phyloP scores from a whole-genome alignment of 2,329 filamentous ascomycete genomes.

The Dichotomopilus funicola region DNA sequence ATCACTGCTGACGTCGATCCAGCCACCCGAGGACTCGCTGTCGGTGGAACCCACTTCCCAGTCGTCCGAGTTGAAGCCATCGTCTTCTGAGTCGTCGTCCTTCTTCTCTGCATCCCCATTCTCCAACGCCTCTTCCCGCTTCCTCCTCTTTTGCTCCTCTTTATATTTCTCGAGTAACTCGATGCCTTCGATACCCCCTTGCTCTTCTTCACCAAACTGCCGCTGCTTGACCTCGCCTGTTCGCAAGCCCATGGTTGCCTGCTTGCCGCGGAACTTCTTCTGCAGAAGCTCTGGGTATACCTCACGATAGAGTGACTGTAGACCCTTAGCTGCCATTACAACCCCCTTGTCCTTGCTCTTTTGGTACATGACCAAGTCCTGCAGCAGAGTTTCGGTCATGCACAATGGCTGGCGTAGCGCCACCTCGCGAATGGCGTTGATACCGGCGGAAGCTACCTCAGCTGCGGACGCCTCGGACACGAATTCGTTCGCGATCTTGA shows the following conservation, averaged over 20 bases:
- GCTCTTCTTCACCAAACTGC: constrained; percentile 75
- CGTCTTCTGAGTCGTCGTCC: constrained; percentile 52
- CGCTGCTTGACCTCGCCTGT: constrained; percentile 68
- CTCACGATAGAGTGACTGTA: constrained; percentile 85
- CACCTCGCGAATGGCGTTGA: constrained; percentile 93
- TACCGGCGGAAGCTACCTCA: constrained; percentile 83
- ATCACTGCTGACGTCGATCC: constrained; percentile 85
- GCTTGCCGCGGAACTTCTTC: constrained; percentile 86
- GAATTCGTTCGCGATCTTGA: constrained; percentile 98
- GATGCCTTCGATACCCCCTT: constrained; percentile 81
- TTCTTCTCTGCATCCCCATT: constrained; percentile 53
- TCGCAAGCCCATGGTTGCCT: constrained; percentile 73
- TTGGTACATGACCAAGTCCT: constrained; percentile 91
- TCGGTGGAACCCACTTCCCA: constrained; percentile 58
- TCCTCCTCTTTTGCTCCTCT: constrained; percentile 75
- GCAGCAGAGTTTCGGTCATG: constrained; percentile 91
- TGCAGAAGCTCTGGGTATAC: constrained; percentile 82
- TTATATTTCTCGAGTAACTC: constrained; percentile 92
- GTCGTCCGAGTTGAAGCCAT: constrained; percentile 47
- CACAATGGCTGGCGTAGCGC: constrained; percentile 89
- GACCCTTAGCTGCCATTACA: constrained; percentile 95
- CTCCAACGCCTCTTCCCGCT: constrained; percentile 57
- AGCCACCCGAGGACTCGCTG: constrained; percentile 72
- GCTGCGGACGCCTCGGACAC: constrained; percentile 88
- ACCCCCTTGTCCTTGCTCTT: constrained; percentile 98